Base-by-base conservation (phyloP, 1,284 basidiomycete genomes). In the Puccinia hordei region DNA sequence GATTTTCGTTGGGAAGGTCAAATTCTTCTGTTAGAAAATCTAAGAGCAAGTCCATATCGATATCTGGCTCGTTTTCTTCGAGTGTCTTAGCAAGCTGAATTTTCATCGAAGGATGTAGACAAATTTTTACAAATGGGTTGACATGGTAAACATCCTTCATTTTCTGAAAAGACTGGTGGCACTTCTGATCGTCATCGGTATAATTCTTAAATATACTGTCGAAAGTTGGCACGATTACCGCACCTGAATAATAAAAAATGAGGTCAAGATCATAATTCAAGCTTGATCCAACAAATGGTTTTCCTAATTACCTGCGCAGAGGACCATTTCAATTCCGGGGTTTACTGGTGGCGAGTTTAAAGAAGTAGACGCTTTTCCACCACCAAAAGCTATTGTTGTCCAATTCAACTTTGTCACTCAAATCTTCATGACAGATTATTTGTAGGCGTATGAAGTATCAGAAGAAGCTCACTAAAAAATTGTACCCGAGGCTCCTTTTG, bases 201-300 rank as follows among this genome's bases (percentile, higher is more conserved):
- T 38, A 6, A 30, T 59, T 74, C 22, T 61, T 44, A 41, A 74
- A 74, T 3, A 74, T n/a, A 53, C 72, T 74, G 24, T 59, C 35
- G 30, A 74, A 74, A 6, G 72, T 74, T n/a, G 72, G 72, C 8
- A 74, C 53, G 61, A 74, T 74, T 30, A 74, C 30, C 35, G 72
- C 55, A 6, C 72, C 72, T 74, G 41, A 74, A 61, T 27, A 8
- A 46, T 10, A 30, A n/a, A 51, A 24, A 2, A 22, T 35, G n/a
- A 17, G 41, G n/a, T 55, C 44, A 33, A 49, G 3, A 53, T 24
- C 22, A n/a, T 55, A 19, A 35, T 17, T 10, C 2, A 35, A 46
- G 13, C n/a, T 55, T 1, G 30, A 55, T 33, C 4, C n/a, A 24
- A 38, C 1, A 55, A n/a, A 38, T 0, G 2, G n/a, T 22, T 22